Evolutionary conservation across 2,329 filamentous ascomycete genomes (phyloP).

Genomic region (Colletotrichum somersetense): DNA sequence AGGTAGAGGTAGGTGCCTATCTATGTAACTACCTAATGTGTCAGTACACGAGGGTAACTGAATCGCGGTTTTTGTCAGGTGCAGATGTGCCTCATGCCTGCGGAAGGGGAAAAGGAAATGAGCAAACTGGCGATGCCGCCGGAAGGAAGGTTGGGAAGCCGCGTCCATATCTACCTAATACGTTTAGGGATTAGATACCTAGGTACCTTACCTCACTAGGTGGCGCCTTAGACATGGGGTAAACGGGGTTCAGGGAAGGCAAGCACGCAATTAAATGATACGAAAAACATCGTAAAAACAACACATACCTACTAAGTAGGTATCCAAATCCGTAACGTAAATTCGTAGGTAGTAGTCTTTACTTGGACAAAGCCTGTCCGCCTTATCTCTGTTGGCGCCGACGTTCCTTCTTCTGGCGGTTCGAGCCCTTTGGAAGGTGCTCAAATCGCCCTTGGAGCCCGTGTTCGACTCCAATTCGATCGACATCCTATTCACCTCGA

Average conservation of each 20-base stretch:
- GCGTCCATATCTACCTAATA: neutral
- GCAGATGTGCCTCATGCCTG: conserved; percentile 7
- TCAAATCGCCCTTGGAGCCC: no score
- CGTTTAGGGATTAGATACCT: no score
- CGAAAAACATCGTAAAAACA: neutral
- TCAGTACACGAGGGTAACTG: neutral
- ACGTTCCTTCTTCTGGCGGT: neutral
- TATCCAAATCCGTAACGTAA: neutral
- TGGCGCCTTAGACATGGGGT: conserved; percentile 13
- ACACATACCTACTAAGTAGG: neutral
- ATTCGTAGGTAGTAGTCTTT: neutral
- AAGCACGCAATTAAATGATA: neutral
- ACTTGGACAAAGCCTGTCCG: neutral
- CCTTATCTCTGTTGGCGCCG: neutral
- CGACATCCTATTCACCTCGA: neutral
- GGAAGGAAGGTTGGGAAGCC: neutral
- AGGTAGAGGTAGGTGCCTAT: no score
- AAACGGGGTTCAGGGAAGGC: neutral
- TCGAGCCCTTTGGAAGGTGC: neutral
- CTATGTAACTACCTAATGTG: neutral
- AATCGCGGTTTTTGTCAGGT: neutral
- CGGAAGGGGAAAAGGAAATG: conserved; percentile 3
- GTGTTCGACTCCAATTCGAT: neutral
- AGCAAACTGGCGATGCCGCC: neutral
- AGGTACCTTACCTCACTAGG: no score